Conservation (phyloP, 495 filamentous ascomycete species). For the Neurospora sp. region DNA sequence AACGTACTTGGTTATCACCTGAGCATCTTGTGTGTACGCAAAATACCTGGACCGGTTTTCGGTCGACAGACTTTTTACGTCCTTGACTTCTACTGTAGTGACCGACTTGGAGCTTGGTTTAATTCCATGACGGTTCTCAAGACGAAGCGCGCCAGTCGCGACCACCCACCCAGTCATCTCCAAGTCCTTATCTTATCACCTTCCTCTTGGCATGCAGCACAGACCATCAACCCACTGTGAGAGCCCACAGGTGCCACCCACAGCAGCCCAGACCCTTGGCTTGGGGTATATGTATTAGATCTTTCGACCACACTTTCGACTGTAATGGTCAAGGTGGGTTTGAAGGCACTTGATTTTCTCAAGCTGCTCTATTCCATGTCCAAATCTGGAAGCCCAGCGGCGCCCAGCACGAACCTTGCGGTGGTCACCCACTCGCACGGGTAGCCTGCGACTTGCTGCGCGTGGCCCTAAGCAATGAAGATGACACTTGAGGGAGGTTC, state of each 20-base stretch:
- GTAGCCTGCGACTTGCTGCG: slow-evolving; percentile 38
- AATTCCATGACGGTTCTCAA: not conserved
- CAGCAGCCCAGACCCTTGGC: not conserved
- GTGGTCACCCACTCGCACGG: slow-evolving; percentile 40
- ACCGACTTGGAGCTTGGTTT: not conserved
- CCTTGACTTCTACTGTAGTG: not conserved
- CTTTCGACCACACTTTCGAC: slow-evolving; percentile 12
- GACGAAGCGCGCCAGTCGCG: not conserved
- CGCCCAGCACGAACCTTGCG: slow-evolving; percentile 45
- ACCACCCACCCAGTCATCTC: not conserved
- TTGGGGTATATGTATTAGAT: slow-evolving; percentile 16
- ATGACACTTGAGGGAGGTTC: slow-evolving; percentile 39
- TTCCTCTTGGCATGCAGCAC: not conserved
- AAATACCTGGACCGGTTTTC: not conserved
- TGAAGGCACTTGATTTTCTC: slow-evolving; percentile 40
- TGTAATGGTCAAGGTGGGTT: slow-evolving; percentile 41
- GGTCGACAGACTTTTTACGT: not conserved
- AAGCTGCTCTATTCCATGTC: slow-evolving; percentile 30
- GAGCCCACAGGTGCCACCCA: not conserved
- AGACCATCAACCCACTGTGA: not conserved
- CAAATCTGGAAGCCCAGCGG: slow-evolving; percentile 35
- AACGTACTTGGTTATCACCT: not conserved
- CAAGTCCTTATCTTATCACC: not conserved
- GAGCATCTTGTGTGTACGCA: not conserved
- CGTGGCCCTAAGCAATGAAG: slow-evolving; percentile 40